These are phyloP conservation scores for Corylus heterophylla DNA, from an alignment of 306 rosid genomes.

Conservation along the genomic window DNA sequence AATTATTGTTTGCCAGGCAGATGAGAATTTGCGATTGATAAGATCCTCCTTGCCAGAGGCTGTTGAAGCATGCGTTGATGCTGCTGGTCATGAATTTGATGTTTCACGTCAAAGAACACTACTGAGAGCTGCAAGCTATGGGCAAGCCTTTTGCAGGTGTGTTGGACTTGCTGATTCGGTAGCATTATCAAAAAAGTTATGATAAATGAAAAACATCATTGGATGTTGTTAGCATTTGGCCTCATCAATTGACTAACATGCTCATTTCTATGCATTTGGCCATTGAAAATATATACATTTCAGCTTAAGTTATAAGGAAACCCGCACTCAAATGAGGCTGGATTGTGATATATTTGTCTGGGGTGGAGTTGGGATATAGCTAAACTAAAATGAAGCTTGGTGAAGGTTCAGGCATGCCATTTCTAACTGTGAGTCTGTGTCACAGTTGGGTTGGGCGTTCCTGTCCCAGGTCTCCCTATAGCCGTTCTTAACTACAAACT, in stretches of 20 bases:
- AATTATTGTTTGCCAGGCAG: constrained; percentile 67
- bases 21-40: constrained; percentile 95
- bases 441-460: neutral
- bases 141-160: constrained; percentile 97
- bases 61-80: constrained; percentile 93
- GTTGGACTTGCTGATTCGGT: constrained; percentile 30
- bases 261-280: neutral
- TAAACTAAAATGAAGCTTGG: constrained; percentile 2
- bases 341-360: neutral
- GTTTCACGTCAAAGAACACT: constrained; percentile 73
- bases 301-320: neutral
- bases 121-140: constrained; percentile 96
- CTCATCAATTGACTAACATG: neutral
- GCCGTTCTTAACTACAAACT: neutral
- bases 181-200: constrained; percentile 4
- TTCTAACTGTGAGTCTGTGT: neutral
- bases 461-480: neutral
- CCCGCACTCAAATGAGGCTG: neutral
- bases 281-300: neutral
- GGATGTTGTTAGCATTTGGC: neutral
- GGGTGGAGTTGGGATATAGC: neutral
- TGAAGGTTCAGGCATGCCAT: neutral
- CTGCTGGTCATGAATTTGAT: constrained; percentile 97
- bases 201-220: neutral
- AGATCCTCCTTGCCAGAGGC: constrained; percentile 85